Evolutionary conservation across 371 early-diverging fungal species (phyloP).

Genomic region (Fennellomyces sp.): DNA sequence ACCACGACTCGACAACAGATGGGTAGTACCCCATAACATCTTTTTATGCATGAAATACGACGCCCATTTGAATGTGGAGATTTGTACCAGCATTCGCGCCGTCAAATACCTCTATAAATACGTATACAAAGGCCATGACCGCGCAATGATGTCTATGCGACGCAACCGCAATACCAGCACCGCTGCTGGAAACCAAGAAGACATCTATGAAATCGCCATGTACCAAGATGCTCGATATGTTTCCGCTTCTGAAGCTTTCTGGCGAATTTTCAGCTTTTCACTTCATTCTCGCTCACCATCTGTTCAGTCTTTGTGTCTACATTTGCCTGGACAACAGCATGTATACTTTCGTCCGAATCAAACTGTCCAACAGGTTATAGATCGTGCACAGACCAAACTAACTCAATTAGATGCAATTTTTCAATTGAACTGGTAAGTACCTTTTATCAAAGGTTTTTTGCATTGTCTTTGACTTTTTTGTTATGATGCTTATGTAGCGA

Average conservation of each 20-base stretch:
- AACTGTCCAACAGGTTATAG: slow-evolving; percentile 9
- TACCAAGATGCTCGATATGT: slow-evolving; percentile 31
- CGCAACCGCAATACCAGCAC: not conserved
- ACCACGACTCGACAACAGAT: not conserved
- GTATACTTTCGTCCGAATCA: slow-evolving; percentile 13
- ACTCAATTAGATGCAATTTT: no score
- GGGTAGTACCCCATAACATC: not conserved
- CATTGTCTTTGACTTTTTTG: no score
- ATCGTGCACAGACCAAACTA: not conserved
- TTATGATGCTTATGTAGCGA: slow-evolving; percentile 21
- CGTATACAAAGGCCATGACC: not conserved
- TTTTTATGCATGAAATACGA: no score
- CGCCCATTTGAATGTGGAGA: not conserved
- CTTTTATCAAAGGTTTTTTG: not conserved
- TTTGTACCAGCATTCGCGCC: not conserved
- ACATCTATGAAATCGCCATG: slow-evolving; percentile 14
- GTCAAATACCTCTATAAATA: no score
- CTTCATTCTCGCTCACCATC: slow-evolving; percentile 17
- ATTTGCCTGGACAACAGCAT: slow-evolving; percentile 17
- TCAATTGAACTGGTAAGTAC: not conserved
- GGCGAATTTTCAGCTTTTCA: slow-evolving; percentile 27
- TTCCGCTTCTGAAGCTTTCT: slow-evolving; percentile 28
- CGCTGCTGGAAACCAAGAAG: not conserved
- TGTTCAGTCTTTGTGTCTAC: slow-evolving; percentile 18
- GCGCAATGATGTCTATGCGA: slow-evolving; percentile 1